Evolutionary conservation across 2,329 filamentous ascomycete species (phyloP).

Genomic region (Colletotrichum abscissum): DNA sequence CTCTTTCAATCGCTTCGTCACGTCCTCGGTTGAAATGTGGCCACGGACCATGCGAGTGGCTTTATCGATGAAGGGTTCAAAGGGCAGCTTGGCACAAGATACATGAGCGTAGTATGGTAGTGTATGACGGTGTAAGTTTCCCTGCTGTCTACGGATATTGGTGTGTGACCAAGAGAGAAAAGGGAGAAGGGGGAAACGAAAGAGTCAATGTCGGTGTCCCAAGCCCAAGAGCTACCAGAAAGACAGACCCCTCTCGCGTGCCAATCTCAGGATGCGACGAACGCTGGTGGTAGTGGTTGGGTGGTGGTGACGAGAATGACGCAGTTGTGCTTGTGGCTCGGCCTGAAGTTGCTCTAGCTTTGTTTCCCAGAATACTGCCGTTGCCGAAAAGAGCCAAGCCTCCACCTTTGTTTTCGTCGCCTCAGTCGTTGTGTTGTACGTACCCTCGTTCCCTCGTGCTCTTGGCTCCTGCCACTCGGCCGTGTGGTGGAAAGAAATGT

Average conservation of each 20-base stretch:
- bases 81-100: neutral
- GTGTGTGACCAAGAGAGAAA: too few relatives aligned
- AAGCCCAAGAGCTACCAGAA: neutral
- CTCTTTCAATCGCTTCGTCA: conserved; percentile 10
- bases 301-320: neutral
- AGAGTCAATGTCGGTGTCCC: neutral
- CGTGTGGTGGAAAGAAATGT: neutral
- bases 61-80: neutral
- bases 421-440: neutral
- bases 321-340: conserved; percentile 4
- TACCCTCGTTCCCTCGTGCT: neutral
- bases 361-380: neutral
- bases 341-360: neutral
- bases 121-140: neutral
- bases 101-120: neutral
- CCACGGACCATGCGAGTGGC: conserved; percentile 3
- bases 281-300: neutral
- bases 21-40: neutral
- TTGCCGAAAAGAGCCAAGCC: neutral
- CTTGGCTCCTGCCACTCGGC: neutral
- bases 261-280: neutral
- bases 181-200: neutral
- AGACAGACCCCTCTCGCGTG: neutral
- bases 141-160: neutral
- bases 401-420: neutral